Percentiles rank a stretch among this genome's conserved stretches.
phyloP scores from a whole-genome alignment of 768 basidiomycete genomes.

The Boletus sp. region DNA sequence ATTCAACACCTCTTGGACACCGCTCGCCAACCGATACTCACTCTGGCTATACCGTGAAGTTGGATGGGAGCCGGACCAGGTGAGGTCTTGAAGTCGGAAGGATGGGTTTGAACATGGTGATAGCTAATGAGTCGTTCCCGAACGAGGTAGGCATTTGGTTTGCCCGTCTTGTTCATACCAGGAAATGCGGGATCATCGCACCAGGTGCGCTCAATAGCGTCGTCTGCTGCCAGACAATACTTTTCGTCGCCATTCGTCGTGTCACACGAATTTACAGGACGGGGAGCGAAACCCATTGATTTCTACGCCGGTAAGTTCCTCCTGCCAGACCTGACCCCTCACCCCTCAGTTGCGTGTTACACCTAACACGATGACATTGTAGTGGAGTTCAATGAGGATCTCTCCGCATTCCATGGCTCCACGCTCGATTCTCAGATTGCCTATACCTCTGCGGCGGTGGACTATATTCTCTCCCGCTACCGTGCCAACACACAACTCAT shows the following conservation, averaged over 20 bases:
- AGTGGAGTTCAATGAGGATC: conserved; percentile 96
- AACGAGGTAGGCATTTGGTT: conserved; percentile 39
- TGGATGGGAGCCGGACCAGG: conserved; percentile 72
- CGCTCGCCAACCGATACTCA: conserved; percentile 69
- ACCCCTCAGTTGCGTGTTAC: not conserved
- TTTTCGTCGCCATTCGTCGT: conserved; percentile 57
- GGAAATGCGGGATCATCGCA: conserved; percentile 95
- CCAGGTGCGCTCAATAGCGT: conserved; percentile 93
- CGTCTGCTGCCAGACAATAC: conserved; percentile 81
- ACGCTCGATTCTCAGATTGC: conserved; percentile 80
- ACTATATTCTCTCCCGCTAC: conserved; percentile 79
- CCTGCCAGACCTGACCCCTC: not conserved
- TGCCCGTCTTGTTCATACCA: conserved; percentile 94
- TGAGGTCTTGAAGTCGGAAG: conserved; percentile 24
- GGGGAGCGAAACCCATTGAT: conserved; percentile 59
- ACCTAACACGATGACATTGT: not conserved
- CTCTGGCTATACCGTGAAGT: conserved; percentile 91
- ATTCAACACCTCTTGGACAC: conserved; percentile 68
- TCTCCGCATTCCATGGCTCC: conserved; percentile 90
- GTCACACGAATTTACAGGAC: conserved; percentile 50
- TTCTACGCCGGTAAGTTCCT: conserved; percentile 72
- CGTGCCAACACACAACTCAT: conserved; percentile 59
- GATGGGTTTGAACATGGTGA: conserved; percentile 2
- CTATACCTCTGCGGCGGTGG: conserved; percentile 69
- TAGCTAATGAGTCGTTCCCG: conserved; percentile 1